phyloP scores from a whole-genome alignment of 2,329 filamentous ascomycete species.

The Sporothrix mexicana region DNA sequence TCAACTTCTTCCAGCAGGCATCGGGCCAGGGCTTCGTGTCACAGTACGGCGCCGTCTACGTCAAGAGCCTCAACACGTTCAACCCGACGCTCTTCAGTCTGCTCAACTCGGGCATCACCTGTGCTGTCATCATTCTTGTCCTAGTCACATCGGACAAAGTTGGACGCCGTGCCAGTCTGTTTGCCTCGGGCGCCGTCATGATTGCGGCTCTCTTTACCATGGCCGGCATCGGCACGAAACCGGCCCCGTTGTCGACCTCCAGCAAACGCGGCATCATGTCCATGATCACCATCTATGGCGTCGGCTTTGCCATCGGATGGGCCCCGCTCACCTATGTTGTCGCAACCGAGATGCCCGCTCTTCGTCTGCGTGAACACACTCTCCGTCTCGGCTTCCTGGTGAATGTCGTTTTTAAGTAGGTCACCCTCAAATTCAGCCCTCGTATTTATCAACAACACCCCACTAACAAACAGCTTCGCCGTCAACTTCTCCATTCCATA shows the following conservation, averaged over 20 bases:
- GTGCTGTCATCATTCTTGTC: conserved; percentile 1
- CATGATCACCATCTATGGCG: conserved; percentile 44
- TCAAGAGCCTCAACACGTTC: conserved; percentile 27
- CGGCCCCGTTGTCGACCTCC: neutral
- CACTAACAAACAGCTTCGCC: conserved; percentile 29
- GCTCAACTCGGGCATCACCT: conserved; percentile 25
- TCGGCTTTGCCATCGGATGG: conserved; percentile 46
- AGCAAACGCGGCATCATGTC: conserved; percentile 38
- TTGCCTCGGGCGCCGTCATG: conserved; percentile 43
- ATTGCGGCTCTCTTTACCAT: conserved; percentile 45
- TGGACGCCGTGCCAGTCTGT: conserved; percentile 36
- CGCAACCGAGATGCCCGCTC: conserved; percentile 45
- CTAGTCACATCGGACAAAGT: neutral
- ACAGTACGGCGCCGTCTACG: conserved; percentile 32
- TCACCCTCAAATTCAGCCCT: neutral
- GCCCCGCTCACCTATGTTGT: conserved; percentile 47
- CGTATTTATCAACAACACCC: neutral
- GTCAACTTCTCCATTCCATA: conserved; percentile 34
- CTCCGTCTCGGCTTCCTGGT: conserved; percentile 35
- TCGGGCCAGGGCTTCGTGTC: conserved; percentile 31
- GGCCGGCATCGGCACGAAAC: conserved; percentile 46
- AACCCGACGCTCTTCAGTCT: conserved; percentile 20
- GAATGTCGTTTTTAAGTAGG: conserved; percentile 19
- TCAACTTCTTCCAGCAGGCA: conserved; percentile 33
- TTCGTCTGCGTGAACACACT: conserved; percentile 44